Evolutionary conservation across 2,329 filamentous ascomycete genomes (phyloP).

Genomic region (Knufia petricola): DNA sequence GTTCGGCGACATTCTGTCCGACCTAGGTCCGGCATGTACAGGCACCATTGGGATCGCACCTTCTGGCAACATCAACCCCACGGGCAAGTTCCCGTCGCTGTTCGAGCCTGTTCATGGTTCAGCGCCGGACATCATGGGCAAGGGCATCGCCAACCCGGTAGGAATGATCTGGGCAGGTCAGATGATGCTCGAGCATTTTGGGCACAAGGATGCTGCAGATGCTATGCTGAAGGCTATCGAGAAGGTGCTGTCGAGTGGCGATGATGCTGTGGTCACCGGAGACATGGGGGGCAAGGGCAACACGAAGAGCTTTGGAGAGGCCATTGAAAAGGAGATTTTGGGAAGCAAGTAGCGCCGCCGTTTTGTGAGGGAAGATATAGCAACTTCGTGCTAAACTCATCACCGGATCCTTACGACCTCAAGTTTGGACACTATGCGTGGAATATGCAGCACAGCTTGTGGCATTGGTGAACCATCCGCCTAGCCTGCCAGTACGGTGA

Average conservation of each 20-base stretch:
- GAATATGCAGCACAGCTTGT: no score
- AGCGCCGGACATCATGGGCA: conserved; percentile 90
- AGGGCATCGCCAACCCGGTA: conserved; percentile 93
- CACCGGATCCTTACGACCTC: no score
- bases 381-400: no score
- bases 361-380: no score
- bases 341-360: conserved; percentile 5
- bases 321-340: conserved; percentile 64
- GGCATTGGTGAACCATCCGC: no score
- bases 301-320: conserved; percentile 84
- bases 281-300: conserved; percentile 93
- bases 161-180: conserved; percentile 90
- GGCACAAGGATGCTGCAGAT: conserved; percentile 69
- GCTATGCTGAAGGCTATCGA: conserved; percentile 93
- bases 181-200: conserved; percentile 99
- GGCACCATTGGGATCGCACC: conserved; percentile 94
- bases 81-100: conserved; percentile 94
- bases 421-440: no score
- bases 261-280: conserved; percentile 89
- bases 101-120: conserved; percentile 99
- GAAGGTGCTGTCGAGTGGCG: conserved; percentile 63
- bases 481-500: no score
- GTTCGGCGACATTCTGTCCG: conserved; percentile 97
- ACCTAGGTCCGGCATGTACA: conserved; percentile 98
- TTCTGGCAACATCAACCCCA: conserved; percentile 71